phyloP scores from a whole-genome alignment of 2,329 filamentous ascomycete genomes.

The Sclerotinia spermophila region DNA sequence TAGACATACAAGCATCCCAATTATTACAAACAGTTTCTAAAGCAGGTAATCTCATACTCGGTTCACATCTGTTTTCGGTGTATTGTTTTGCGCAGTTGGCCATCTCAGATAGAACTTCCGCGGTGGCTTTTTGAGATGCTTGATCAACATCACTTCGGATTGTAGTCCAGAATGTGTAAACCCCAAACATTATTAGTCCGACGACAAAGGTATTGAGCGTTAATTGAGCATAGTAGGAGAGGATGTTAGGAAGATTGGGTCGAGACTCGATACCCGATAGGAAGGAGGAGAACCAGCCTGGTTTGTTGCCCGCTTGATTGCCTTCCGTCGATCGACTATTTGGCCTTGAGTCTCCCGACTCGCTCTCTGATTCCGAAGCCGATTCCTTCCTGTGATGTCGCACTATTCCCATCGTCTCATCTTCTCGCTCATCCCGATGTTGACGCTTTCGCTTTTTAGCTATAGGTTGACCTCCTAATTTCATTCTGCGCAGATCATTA shows the following conservation, averaged over 20 bases:
- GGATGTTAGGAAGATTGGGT: slow-evolving; percentile 60
- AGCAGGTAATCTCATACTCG: slow-evolving; percentile 64
- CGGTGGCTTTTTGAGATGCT: slow-evolving; percentile 57
- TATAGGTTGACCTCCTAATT: slow-evolving; percentile 44
- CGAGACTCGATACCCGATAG: slow-evolving; percentile 62
- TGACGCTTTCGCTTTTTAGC: slow-evolving; percentile 45
- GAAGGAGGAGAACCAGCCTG: slow-evolving; percentile 46
- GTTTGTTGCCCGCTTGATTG: slow-evolving; percentile 25
- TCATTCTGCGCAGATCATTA: slow-evolving; percentile 50
- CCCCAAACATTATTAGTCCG: slow-evolving; percentile 41
- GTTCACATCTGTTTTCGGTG: slow-evolving; percentile 69
- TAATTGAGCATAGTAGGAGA: slow-evolving; percentile 65
- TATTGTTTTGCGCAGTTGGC: slow-evolving; percentile 77
- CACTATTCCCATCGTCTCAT: slow-evolving; percentile 36
- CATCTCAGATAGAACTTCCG: slow-evolving; percentile 69
- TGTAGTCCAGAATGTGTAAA: slow-evolving; percentile 34
- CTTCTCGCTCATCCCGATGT: slow-evolving; percentile 39
- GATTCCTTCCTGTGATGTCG: slow-evolving; percentile 39
- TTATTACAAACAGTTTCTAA: slow-evolving; percentile 69
- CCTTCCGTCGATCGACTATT: slow-evolving; percentile 34
- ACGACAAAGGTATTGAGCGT: slow-evolving; percentile 48
- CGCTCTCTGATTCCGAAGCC: slow-evolving; percentile 37
- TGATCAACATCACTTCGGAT: slow-evolving; percentile 40
- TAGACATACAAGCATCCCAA: slow-evolving; percentile 86
- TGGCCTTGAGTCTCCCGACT: slow-evolving; percentile 38